These are phyloP conservation scores for Sextonia rubra DNA, from an alignment of 164 flowering plant species.

Conservation along the genomic window DNA sequence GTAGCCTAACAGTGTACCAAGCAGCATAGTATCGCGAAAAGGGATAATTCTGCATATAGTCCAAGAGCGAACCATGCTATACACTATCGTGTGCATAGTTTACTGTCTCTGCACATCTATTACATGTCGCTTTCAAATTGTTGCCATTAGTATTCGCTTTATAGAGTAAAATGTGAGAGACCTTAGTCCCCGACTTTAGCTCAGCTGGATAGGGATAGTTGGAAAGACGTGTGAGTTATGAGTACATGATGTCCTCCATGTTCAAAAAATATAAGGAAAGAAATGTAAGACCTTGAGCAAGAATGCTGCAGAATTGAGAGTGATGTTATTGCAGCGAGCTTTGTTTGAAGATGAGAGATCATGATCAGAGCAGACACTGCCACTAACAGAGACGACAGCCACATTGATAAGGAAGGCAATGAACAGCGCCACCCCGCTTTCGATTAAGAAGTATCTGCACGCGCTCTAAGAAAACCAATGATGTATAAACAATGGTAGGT, in stretches of 20 bases:
- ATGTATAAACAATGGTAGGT: neutral
- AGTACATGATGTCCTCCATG: too few relatives aligned
- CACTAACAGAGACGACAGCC: conserved; percentile 65
- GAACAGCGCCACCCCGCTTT: conserved; percentile 73
- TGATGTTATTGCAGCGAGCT: conserved; percentile 47
- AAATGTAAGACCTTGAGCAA: conserved; percentile 55
- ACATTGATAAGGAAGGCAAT: conserved; percentile 78
- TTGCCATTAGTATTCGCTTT: too few relatives aligned
- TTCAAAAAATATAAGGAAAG: neutral
- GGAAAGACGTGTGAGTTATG: neutral
- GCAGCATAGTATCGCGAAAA: too few relatives aligned
- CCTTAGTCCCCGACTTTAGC: too few relatives aligned
- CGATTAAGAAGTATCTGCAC: conserved; percentile 65
- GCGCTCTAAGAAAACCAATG: conserved; percentile 49
- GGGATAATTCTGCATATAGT: too few relatives aligned
- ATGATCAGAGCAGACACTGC: conserved; percentile 46
- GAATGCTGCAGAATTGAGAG: conserved; percentile 72
- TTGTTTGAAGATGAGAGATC: conserved; percentile 24
- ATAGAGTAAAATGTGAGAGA: too few relatives aligned
- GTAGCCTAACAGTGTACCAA: too few relatives aligned
- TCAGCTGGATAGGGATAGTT: too few relatives aligned
- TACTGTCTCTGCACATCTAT: too few relatives aligned
- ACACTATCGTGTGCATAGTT: too few relatives aligned
- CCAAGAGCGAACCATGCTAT: too few relatives aligned
- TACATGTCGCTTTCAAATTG: neutral